Evolutionary conservation across 257 asterid species (phyloP).

Genomic region (Rehmannia glutinosa): DNA sequence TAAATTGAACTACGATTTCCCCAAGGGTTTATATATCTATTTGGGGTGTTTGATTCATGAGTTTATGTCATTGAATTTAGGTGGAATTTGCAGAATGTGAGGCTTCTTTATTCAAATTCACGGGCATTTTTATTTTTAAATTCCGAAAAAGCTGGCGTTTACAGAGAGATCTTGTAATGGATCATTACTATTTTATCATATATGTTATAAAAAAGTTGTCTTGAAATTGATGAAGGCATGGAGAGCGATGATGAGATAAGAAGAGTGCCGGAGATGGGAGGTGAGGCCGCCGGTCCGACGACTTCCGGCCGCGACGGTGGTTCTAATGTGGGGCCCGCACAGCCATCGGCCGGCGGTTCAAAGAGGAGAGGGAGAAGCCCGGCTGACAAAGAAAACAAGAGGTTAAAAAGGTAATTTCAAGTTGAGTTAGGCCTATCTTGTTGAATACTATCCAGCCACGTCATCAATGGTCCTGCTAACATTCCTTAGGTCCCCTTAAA

Average conservation of each 20-base stretch:
- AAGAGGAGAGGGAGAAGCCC: constrained; percentile 88
- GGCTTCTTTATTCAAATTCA: background rate
- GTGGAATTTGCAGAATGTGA: background rate
- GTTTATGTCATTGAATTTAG: background rate
- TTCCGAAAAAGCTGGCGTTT: background rate
- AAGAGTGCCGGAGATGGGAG: constrained; percentile 96
- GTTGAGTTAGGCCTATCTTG: background rate
- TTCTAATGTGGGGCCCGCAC: constrained; percentile 44
- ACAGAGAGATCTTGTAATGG: background rate
- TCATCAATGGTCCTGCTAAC: constrained; percentile 15
- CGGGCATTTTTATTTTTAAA: background rate
- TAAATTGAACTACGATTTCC: too few relatives aligned
- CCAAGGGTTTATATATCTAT: too few relatives aligned
- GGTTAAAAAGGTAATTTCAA: constrained; percentile 69
- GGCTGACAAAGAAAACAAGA: constrained; percentile 93
- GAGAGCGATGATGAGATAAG: constrained; percentile 99
- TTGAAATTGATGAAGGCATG: constrained; percentile 49
- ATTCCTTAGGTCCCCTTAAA: constrained; percentile 13
- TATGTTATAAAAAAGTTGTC: background rate
- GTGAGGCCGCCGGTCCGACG: constrained; percentile 48
- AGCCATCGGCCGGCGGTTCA: constrained; percentile 54
- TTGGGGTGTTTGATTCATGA: background rate
- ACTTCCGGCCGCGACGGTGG: constrained; percentile 62
- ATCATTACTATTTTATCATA: background rate
- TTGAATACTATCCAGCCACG: constrained; percentile 26